phyloP scores from a whole-genome alignment of 106 monocot species.

The Triglochin maritima region DNA sequence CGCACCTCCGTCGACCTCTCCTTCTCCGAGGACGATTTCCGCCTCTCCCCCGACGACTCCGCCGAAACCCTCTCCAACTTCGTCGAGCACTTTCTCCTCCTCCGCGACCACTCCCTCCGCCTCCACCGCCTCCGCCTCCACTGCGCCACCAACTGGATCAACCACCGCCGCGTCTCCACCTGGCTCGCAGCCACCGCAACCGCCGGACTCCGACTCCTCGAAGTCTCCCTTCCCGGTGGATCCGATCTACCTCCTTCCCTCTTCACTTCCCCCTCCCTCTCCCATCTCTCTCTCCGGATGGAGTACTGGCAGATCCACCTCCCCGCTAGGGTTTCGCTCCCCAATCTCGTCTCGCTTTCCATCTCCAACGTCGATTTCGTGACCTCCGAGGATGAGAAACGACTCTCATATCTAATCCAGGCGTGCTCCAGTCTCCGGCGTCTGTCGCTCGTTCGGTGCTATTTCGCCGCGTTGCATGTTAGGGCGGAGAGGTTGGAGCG shows the following conservation, averaged over 20 bases:
- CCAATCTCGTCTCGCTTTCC: not conserved
- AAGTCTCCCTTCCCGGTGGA: conserved; percentile 4
- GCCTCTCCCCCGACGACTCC: not conserved
- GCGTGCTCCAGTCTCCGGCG: not conserved
- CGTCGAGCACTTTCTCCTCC: conserved; percentile 14
- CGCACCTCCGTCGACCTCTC: conserved; percentile 3
- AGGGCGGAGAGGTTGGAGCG: not conserved
- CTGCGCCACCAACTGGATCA: not conserved
- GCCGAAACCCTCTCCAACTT: conserved; percentile 12
- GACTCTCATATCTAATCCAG: conserved; percentile 4
- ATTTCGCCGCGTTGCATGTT: not conserved
- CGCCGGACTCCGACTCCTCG: not conserved
- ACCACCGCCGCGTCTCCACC: not conserved
- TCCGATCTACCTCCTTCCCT: conserved; percentile 4
- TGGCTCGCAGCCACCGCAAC: conserved; percentile 1
- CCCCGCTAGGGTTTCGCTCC: not conserved
- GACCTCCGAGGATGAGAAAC: not conserved
- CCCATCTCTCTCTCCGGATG: not conserved
- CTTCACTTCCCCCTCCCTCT: conserved; percentile 1
- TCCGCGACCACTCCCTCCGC: conserved; percentile 10
- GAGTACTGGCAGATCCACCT: conserved; percentile 4
- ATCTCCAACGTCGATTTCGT: conserved; percentile 5
- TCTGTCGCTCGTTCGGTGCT: not conserved
- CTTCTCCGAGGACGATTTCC: conserved; percentile 9
- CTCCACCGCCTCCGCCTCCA: conserved; percentile 9